Evolutionary conservation across 2,329 filamentous ascomycete species (phyloP), one percentile per base, ranked within the genome.

Genomic region (Capronia epimyces): DNA sequence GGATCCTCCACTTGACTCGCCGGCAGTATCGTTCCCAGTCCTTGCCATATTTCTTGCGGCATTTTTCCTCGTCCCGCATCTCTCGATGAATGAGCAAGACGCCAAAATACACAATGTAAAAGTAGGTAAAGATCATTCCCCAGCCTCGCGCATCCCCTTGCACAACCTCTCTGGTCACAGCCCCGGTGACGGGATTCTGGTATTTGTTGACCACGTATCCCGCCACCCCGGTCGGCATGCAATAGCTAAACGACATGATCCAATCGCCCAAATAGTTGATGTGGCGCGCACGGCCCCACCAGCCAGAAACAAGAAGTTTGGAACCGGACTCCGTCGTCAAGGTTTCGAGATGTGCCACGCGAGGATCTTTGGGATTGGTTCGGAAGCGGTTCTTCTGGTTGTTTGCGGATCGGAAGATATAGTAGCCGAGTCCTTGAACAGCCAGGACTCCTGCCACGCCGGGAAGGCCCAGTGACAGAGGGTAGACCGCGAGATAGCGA

Each of bases 201-300:
- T 65, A 68, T 43, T 76, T 73, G 39, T 77, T 70, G 44, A 95
- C 82, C 34, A 83, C 74, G 67, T 91, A 95, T 10, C 90, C 90
- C 0, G 89, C 86, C 53, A 94, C 67, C 1, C 87, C 87, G 0
- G 90, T 95, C 1, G 91, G 90, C 37, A 96, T 75, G 59, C 83
- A 88, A 70, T 93, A 96, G 0, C 89, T 82, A 88, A 89, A 96
- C 7, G 85, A 81, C 81, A 95, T 90, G 59, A 93, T 77, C 90
- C 90, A 96, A 72, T 97, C 91, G 46, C 90, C 91, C 1, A 95
- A 71, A 70, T 97, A 96, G 74, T 96, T 97, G 76, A 96, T 91
- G 70, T 97, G 91, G 36, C 91, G 82, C 0, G 90, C 86, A 18
- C 81, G 75, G 37, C 91, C 91, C 91, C 91, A 96, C 91, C 91